A percentile compares a stretch with the other conserved stretches of the same genome.
Conservation (phyloP, 108 stramenopile genomes). For the Discostella stelligeroides region DNA sequence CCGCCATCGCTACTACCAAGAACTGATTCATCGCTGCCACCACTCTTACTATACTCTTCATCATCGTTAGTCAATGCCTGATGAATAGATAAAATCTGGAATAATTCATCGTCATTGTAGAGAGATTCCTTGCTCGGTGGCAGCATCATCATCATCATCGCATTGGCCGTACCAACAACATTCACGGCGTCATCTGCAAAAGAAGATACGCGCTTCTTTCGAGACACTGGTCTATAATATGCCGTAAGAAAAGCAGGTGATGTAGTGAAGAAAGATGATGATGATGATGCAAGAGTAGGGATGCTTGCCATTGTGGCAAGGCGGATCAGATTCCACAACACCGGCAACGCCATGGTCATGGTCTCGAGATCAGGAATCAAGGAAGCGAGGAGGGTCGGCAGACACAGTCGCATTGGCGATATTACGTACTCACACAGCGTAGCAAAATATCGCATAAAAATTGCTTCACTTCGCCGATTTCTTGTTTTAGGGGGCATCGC, state of each 20-base stretch:
- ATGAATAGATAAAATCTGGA: constrained; percentile 61
- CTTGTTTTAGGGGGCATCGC: no score
- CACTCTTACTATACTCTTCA: constrained; percentile 12
- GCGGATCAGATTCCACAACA: neutral
- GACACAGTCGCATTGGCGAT: no score
- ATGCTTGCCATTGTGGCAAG: constrained; percentile 2
- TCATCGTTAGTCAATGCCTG: constrained; percentile 35
- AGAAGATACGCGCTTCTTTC: neutral
- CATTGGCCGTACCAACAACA: neutral
- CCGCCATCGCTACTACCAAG: neutral
- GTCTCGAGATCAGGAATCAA: no score
- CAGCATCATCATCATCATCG: neutral
- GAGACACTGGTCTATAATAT: neutral
- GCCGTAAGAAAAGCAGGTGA: constrained; percentile 1
- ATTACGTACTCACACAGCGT: no score
- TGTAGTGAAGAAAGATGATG: neutral
- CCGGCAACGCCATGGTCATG: neutral
- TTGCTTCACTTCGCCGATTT: no score
- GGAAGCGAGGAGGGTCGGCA: no score
- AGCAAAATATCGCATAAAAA: no score
- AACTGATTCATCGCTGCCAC: neutral
- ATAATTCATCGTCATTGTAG: constrained; percentile 74
- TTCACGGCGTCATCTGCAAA: neutral
- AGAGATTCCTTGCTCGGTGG: constrained; percentile 63
- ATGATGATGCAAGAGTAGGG: neutral